phyloP scores from a whole-genome alignment of 441 rosid genomes.

The Pelargonium cotyledonis region DNA sequence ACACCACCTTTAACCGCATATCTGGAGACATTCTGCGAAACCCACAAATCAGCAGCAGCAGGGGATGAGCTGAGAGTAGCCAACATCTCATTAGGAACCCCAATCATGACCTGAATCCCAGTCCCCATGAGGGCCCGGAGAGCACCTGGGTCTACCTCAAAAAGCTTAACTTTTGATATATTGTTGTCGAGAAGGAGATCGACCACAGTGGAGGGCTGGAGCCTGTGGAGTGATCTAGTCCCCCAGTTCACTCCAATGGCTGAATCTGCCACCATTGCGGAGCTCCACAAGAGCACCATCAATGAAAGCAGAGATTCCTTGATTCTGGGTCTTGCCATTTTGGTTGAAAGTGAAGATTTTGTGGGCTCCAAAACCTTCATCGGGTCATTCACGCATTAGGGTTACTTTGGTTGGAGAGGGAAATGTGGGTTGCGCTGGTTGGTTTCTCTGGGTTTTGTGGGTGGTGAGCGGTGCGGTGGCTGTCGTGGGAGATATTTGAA shows the following conservation, averaged over 20 bases:
- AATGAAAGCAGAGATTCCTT: constrained; percentile 8
- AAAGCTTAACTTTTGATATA: constrained; percentile 72
- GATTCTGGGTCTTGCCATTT: constrained; percentile 20
- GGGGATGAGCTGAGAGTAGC: constrained; percentile 47
- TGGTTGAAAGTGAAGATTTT: not conserved
- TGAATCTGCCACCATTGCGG: constrained; percentile 36
- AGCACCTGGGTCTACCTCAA: constrained; percentile 64
- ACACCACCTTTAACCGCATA: constrained; percentile 72
- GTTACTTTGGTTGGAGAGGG: not conserved
- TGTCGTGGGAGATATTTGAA: not conserved
- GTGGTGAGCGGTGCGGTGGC: not conserved
- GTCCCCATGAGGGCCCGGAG: constrained; percentile 56
- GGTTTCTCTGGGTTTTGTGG: not conserved
- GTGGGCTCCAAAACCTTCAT: not conserved
- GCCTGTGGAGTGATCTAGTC: constrained; percentile 53
- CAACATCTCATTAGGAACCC: constrained; percentile 75
- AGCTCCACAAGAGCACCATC: constrained; percentile 22
- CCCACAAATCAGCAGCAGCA: constrained; percentile 64
- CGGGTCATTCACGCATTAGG: no score
- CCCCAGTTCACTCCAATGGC: constrained; percentile 96
- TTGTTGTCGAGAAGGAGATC: constrained; percentile 76
- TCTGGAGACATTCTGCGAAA: constrained; percentile 69
- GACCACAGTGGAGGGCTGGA: constrained; percentile 79
- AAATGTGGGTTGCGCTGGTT: not conserved
- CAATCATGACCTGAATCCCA: constrained; percentile 87